A percentile compares a stretch with the other conserved stretches of the same genome.
Conservation (phyloP, 2,329 filamentous ascomycete species). For the Pseudogymnoascus verrucosus region DNA sequence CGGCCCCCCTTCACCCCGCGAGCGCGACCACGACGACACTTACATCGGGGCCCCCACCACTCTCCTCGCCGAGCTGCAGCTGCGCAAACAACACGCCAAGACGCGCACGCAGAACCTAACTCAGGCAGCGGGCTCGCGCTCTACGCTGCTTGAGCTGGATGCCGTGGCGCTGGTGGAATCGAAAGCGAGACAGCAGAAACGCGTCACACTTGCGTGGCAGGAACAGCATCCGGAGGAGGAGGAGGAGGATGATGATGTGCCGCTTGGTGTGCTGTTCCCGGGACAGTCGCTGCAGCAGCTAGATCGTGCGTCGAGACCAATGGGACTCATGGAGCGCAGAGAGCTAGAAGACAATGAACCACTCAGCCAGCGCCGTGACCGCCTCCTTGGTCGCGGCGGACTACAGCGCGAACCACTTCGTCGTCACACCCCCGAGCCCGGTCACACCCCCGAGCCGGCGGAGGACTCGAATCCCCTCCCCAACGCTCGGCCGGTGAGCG, state of each 20-base stretch:
- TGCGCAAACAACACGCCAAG: slow-evolving; percentile 84
- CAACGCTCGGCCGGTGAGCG: slow-evolving; percentile 46
- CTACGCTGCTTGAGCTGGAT: slow-evolving; percentile 83
- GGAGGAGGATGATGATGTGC: slow-evolving; percentile 74
- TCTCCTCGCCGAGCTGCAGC: slow-evolving; percentile 80
- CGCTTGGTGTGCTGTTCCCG: slow-evolving; percentile 72
- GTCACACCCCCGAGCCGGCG: slow-evolving; percentile 9
- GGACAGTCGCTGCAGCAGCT: slow-evolving; percentile 19
- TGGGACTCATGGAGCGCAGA: slow-evolving; percentile 71
- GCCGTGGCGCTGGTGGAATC: slow-evolving; percentile 80
- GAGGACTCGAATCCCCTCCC: slow-evolving; percentile 17
- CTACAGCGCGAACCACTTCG: neutral
- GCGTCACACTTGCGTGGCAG: slow-evolving; percentile 88
- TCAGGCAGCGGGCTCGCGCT: slow-evolving; percentile 73
- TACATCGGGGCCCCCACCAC: slow-evolving; percentile 76
- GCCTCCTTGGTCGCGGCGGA: slow-evolving; percentile 19
- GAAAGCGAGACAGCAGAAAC: slow-evolving; percentile 63
- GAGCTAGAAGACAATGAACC: slow-evolving; percentile 91
- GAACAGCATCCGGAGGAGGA: slow-evolving; percentile 40
- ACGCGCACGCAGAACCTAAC: slow-evolving; percentile 59
- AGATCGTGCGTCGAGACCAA: slow-evolving; percentile 50
- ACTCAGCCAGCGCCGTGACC: slow-evolving; percentile 24
- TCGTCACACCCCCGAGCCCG: slow-evolving; percentile 38
- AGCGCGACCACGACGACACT: slow-evolving; percentile 31
- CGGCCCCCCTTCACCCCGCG: slow-evolving; percentile 70